These are phyloP conservation scores for Saturnispora hagleri DNA, from an alignment of 805 yeast genomes.

Conservation along the genomic window DNA sequence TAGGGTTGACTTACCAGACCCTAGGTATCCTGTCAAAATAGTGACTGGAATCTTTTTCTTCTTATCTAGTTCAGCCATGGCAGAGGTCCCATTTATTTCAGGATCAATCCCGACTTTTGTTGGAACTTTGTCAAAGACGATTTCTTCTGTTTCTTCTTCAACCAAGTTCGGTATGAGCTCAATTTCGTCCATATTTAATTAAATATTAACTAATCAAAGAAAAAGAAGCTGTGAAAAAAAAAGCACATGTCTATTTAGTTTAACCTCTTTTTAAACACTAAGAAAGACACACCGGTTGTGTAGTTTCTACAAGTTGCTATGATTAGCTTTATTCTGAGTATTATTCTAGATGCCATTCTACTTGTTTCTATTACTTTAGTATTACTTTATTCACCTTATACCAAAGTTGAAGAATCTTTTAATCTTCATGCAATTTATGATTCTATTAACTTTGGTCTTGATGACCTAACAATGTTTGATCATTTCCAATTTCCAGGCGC, in stretches of 20 bases:
- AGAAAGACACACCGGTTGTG: neutral
- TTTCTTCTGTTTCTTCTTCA: constrained; percentile 16
- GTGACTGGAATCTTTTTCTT: constrained; percentile 71
- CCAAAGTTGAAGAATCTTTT: constrained; percentile 94
- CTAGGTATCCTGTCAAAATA: constrained; percentile 88
- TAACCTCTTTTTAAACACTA: neutral
- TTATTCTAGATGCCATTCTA: constrained; percentile 24
- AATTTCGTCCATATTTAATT: constrained; percentile 8
- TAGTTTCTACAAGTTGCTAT: neutral
- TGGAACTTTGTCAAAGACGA: constrained; percentile 17
- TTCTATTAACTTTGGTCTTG: constrained; percentile 52
- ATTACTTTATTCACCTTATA: constrained; percentile 56
- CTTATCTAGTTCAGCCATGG: constrained; percentile 16
- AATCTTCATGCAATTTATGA: constrained; percentile 86
- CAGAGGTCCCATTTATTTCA: constrained; percentile 12
- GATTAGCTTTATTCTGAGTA: neutral
- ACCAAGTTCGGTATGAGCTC: constrained; percentile 25
- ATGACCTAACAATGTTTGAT: constrained; percentile 45
- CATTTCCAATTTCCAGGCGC: constrained; percentile 79
- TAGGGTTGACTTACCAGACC: constrained; percentile 89
- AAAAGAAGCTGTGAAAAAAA: neutral
- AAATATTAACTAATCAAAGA: neutral
- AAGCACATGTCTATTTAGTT: neutral
- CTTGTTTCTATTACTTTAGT: constrained; percentile 41
- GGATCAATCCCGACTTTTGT: constrained; percentile 1